Conservation (phyloP, 2,329 filamentous ascomycete species). For the Cercospora janseana region DNA sequence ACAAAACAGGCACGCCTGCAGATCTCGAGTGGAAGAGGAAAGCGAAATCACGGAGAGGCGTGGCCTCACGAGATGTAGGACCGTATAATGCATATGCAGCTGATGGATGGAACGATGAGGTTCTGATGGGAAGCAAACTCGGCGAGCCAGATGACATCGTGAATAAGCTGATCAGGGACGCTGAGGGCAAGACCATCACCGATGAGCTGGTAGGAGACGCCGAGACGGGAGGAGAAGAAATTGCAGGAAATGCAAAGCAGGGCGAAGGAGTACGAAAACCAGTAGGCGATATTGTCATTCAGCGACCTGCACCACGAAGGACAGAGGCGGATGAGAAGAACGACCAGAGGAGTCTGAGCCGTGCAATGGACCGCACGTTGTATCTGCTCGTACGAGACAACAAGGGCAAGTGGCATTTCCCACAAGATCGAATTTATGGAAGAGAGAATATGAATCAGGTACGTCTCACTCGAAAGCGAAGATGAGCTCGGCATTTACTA, state of each 20-base stretch:
- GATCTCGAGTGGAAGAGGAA: constrained; percentile 90
- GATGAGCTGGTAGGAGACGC: constrained; percentile 48
- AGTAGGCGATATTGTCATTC: constrained; percentile 47
- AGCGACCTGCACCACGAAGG: constrained; percentile 65
- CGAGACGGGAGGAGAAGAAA: constrained; percentile 48
- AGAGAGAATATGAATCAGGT: constrained; percentile 82
- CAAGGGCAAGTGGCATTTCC: constrained; percentile 77
- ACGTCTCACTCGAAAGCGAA: constrained; percentile 37
- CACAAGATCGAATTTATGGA: constrained; percentile 64
- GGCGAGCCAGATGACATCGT: constrained; percentile 64
- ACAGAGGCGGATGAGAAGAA: constrained; percentile 75
- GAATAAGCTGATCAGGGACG: constrained; percentile 70
- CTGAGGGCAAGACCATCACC: constrained; percentile 55
- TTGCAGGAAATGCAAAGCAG: constrained; percentile 29
- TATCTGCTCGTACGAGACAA: constrained; percentile 80
- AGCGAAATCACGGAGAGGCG: constrained; percentile 64
- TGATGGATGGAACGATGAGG: constrained; percentile 87
- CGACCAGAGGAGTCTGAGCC: constrained; percentile 76
- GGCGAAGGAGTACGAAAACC: constrained; percentile 30
- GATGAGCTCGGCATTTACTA: neutral
- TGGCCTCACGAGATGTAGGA: constrained; percentile 80
- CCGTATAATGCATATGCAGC: constrained; percentile 72
- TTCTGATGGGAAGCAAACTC: constrained; percentile 69
- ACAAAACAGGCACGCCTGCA: constrained; percentile 81
- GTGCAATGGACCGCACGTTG: constrained; percentile 74